Evolutionary conservation across 176 grass and related monocot genomes (phyloP), one percentile per base, ranked within the genome.

Genomic region (Triticum monococcum): DNA sequence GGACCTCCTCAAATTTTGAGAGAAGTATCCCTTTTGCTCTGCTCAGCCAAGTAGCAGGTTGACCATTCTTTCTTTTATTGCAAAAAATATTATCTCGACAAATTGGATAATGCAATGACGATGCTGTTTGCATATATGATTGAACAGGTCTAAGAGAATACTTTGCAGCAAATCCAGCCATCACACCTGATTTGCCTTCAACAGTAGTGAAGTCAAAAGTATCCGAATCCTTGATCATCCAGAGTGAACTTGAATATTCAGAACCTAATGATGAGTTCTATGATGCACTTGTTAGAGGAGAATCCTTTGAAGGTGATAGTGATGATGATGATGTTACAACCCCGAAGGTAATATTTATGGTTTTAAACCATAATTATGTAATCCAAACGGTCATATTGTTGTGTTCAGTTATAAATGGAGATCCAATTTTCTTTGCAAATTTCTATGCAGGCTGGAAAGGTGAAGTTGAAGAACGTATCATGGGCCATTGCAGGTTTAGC

Each of bases 31-130:
- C 93, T 87, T 98, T 83, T 92, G 93, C 92, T 86, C 86, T 98
- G 41, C 93, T 96, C 70, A 95, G 90, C 75, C 96, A 98, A 96
- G 93, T 98, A 82, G 93, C 93, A 92, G 93, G 96, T 98, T 92
- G 75, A 77, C 81, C 76, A 28, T 9, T 52, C 84, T 83, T 79
- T 12, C 83, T 46, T 84, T 48, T 84, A 10, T 73, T 61, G 61
- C 48, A 31, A 67, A 61, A 60, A 38, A 37, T 68, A 75, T 77
- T 23, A 31, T 78, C 75, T 50, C 45, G 10, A 45, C 16, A 79
- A 37, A 86, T 84, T 65, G 62, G 69, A 86, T 69, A 64, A 77
- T 72, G 4, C 60, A 79, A 56, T 83, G 45, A 85, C 28, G 30
- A 31, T 33, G 1, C 83, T 93, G 4, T 68, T 35, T 84, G 67